Conservation (phyloP, 768 basidiomycete genomes). For the Termitomyces sp. region DNA sequence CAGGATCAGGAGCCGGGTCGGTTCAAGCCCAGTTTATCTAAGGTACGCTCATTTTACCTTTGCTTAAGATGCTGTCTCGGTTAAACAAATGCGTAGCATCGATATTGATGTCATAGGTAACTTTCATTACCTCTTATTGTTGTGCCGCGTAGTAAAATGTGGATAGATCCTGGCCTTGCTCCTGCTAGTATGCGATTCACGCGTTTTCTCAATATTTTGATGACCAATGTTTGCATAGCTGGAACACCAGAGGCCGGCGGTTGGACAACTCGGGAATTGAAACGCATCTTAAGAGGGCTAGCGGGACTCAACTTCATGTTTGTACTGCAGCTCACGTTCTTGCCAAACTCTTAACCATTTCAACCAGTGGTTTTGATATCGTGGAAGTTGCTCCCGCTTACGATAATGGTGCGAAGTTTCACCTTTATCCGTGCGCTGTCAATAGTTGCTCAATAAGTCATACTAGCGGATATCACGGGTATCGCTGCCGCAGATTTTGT, state of each 20-base stretch:
- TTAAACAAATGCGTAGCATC: slow-evolving; percentile 34
- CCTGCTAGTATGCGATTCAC: slow-evolving; percentile 57
- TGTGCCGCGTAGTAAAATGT: neutral
- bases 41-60: slow-evolving; percentile 34
- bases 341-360: neutral
- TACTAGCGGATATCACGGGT: slow-evolving; percentile 58
- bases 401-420: slow-evolving; percentile 50
- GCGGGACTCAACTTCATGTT: slow-evolving; percentile 79
- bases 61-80: neutral
- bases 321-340: slow-evolving; percentile 15
- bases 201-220: neutral
- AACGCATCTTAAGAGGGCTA: slow-evolving; percentile 75
- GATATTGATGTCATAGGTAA: slow-evolving; percentile 81
- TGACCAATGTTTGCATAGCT: slow-evolving; percentile 33
- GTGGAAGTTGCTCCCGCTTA: slow-evolving; percentile 75
- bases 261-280: slow-evolving; percentile 80
- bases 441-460: neutral
- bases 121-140: neutral
- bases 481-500: slow-evolving; percentile 67
- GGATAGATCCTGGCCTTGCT: slow-evolving; percentile 65
- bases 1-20: slow-evolving; percentile 68
- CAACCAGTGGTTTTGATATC: slow-evolving; percentile 57
- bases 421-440: neutral
- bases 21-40: slow-evolving; percentile 71
- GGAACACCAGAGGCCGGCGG: slow-evolving; percentile 84